A percentile compares a stretch with the other conserved stretches of the same genome.
Conservation (phyloP, 73 alveolate species). For the Blepharisma japonicum region DNA sequence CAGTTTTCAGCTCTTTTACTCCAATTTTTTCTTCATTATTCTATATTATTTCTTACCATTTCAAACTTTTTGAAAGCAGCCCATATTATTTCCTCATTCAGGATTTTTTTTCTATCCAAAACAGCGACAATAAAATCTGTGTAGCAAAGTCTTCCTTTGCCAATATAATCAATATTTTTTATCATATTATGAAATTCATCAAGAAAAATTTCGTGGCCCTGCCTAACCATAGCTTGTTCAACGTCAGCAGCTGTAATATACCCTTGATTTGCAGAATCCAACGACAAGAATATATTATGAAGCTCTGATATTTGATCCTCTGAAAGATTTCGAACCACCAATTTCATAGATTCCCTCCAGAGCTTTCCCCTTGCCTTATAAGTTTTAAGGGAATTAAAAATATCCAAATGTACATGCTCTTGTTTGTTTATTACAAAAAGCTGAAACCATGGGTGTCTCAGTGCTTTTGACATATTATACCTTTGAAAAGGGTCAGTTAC, state of each 20-base stretch:
- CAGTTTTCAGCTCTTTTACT: background rate
- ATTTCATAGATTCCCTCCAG: conserved; percentile 5
- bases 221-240: background rate
- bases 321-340: background rate
- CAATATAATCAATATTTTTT: background rate
- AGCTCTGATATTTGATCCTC: background rate
- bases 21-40: background rate
- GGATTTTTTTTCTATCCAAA: conserved; percentile 2
- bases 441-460: conserved; percentile 71
- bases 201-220: conserved; percentile 1
- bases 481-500: conserved; percentile 64
- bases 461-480: conserved; percentile 53
- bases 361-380: conserved; percentile 4
- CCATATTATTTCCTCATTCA: conserved; percentile 33
- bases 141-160: conserved; percentile 35
- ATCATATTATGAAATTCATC: conserved; percentile 3
- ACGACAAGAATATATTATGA: background rate
- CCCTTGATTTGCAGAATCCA: background rate
- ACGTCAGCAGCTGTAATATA: conserved; percentile 11
- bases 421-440: background rate
- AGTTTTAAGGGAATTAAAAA: background rate
- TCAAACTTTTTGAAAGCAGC: conserved; percentile 35
- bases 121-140: conserved; percentile 51
- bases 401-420: background rate
- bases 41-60: background rate